A percentile compares a stretch with the other conserved stretches of the same genome.
Conservation (phyloP, 2,329 filamentous ascomycete genomes). For the Apiospora koreana region DNA sequence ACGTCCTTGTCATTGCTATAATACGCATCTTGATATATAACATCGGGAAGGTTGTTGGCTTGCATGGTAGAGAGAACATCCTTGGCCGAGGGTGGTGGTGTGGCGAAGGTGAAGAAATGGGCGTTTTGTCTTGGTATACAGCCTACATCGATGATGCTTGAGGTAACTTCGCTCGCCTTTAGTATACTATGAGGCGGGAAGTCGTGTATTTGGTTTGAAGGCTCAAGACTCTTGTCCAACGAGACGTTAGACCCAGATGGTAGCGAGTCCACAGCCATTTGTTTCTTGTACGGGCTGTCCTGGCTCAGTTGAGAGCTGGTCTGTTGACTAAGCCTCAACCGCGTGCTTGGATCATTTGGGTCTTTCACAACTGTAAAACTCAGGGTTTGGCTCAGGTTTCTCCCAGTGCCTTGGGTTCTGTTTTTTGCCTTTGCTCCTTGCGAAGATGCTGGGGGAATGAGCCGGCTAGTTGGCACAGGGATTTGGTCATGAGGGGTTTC, state of each 20-base stretch:
- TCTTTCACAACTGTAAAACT: conserved; percentile 79
- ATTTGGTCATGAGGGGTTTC: not conserved
- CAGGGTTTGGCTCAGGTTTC: conserved; percentile 43
- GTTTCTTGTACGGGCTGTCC: conserved; percentile 33
- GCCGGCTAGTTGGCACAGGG: not conserved
- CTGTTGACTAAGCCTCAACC: conserved; percentile 66
- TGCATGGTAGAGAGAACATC: conserved; percentile 59
- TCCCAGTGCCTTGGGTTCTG: conserved; percentile 39
- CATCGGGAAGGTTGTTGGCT: conserved; percentile 59
- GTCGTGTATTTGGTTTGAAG: conserved; percentile 14
- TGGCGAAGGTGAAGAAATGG: conserved; percentile 33
- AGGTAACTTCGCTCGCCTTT: conserved; percentile 33
- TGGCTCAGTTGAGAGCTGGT: conserved; percentile 55
- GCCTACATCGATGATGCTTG: conserved; percentile 24
- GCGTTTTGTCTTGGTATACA: conserved; percentile 25
- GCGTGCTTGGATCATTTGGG: conserved; percentile 64
- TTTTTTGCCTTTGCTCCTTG: conserved; percentile 26
- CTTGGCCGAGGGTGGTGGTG: conserved; percentile 33
- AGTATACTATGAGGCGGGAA: not conserved
- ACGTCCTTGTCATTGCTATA: conserved; percentile 86
- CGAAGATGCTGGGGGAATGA: not conserved
- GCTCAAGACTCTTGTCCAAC: conserved; percentile 16
- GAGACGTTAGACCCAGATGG: conserved; percentile 15
- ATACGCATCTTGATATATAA: conserved; percentile 82
- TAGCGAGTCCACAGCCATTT: conserved; percentile 35